Evolutionary conservation across 2,329 filamentous ascomycete genomes (phyloP), one percentile per base, ranked within the genome.

Genomic region (Aspergillus oerlinghausenensis): DNA sequence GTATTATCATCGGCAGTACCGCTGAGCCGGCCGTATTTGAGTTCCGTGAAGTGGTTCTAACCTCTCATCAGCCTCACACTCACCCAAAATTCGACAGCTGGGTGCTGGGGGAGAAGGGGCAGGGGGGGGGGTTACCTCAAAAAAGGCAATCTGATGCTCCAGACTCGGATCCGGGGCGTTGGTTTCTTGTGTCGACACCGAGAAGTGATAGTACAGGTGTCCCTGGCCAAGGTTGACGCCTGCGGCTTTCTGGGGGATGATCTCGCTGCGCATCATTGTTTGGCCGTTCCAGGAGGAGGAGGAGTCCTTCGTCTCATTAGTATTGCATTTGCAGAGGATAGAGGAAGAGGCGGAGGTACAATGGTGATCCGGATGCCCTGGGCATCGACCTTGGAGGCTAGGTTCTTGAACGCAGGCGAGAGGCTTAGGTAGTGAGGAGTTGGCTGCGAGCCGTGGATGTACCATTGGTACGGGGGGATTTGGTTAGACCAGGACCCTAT

Each of bases 191-290:
- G 82, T 79, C 78, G 82, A 84, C 61, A 90, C 81, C 58, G 81
- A 86, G 74, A 90, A 90, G 72, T 90, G 88, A 72, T 90, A 90
- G 75, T 80, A 88, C 35, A 89, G 81, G 51, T 82, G 86, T 47
- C 87, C 87, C n/a, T 73, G 66, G 63, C 84, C 86, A 71, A 90
- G 87, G 57, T 84, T 79, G 0, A 83, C 9, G 28, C 3, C 10
- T 9, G 9, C 28, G 32, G 32, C 14, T 4, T 5, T 1, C 32
- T 89, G 85, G 8, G 88, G 87, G 62, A 91, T 90, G 58, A 90
- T 76, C 74, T 90, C 88, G 0, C 85, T 89, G 52, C 88, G 82
- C 69, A 86, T 84, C 88, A 90, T 90, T 50, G 72, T 83, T 68
- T 89, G 85, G 23, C 84, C 85, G 72, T 90, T 86, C 87, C 87